Evolutionary conservation across 208 protist genomes (phyloP).

Genomic region (Crithidia sp.): DNA sequence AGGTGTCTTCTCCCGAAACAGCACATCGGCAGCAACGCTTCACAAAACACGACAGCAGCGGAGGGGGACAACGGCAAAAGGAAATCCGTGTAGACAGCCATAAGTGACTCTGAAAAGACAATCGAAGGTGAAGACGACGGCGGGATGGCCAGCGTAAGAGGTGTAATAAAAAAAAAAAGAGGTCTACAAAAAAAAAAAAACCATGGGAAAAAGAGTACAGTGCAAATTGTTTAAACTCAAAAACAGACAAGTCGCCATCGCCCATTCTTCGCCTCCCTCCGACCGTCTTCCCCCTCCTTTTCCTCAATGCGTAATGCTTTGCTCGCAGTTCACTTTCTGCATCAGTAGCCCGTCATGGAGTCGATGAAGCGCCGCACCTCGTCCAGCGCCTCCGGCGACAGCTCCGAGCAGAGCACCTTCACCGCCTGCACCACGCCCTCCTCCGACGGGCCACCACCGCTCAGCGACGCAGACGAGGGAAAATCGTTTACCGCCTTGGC

Average conservation of each 20-base stretch:
- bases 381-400: constrained; percentile 53
- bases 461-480: constrained; percentile 21
- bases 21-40: no score
- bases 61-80: no score
- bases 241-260: no score
- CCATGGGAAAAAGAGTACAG: constrained; percentile 14
- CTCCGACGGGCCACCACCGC: constrained; percentile 62
- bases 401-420: constrained; percentile 78
- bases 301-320: neutral
- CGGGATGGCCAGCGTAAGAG: neutral
- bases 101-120: no score
- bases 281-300: neutral
- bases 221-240: neutral
- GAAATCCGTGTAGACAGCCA: no score
- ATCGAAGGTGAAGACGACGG: no score
- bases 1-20: no score
- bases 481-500: constrained; percentile 19
- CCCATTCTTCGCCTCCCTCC: neutral
- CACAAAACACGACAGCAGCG: no score
- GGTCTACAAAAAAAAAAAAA: constrained; percentile 8
- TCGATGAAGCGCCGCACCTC: constrained; percentile 84
- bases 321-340: no score
- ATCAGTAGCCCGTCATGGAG: constrained; percentile 39
- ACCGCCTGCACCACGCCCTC: constrained; percentile 82
- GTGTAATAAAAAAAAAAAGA: neutral